Conservation (phyloP, 441 rosid genomes). For the Theobroma grandiflorum region DNA sequence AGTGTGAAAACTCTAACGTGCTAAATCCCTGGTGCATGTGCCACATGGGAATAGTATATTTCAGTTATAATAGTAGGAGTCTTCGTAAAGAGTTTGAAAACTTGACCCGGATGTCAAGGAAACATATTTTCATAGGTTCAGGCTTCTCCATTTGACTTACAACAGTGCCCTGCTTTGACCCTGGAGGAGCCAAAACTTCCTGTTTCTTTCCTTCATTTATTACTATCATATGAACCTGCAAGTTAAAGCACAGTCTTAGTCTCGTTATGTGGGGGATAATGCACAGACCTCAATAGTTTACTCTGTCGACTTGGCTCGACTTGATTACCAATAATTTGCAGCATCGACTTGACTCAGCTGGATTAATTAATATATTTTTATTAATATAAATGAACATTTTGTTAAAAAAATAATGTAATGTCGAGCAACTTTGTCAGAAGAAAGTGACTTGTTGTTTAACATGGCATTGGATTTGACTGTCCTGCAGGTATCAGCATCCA, state of each 20-base stretch:
- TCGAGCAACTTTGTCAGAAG: constrained; percentile 11
- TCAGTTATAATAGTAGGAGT: constrained; percentile 20
- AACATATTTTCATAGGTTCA: constrained; percentile 27
- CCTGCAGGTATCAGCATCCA: constrained; percentile 83
- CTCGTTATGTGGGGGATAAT: not conserved
- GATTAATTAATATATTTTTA: not conserved
- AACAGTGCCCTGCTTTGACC: constrained; percentile 30
- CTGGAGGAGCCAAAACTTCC: constrained; percentile 17
- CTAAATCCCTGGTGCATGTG: constrained; percentile 20
- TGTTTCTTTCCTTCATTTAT: constrained; percentile 12
- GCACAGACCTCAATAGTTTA: not conserved
- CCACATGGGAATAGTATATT: constrained; percentile 17
- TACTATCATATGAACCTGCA: not conserved
- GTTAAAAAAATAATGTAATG: not conserved
- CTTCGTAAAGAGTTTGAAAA: constrained; percentile 33
- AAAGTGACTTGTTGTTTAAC: constrained; percentile 12
- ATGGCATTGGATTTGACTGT: constrained; percentile 20
- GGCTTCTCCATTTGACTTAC: constrained; percentile 37
- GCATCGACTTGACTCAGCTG: not conserved
- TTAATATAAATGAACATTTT: not conserved
- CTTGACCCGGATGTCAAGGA: constrained; percentile 43
- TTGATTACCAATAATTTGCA: not conserved
- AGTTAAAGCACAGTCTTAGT: not conserved
- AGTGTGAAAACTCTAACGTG: not conserved
- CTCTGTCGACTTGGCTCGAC: not conserved